These are phyloP conservation scores for Geotrichum citri-aurantii DNA, from an alignment of 1,139 yeast species.

Conservation along the genomic window DNA sequence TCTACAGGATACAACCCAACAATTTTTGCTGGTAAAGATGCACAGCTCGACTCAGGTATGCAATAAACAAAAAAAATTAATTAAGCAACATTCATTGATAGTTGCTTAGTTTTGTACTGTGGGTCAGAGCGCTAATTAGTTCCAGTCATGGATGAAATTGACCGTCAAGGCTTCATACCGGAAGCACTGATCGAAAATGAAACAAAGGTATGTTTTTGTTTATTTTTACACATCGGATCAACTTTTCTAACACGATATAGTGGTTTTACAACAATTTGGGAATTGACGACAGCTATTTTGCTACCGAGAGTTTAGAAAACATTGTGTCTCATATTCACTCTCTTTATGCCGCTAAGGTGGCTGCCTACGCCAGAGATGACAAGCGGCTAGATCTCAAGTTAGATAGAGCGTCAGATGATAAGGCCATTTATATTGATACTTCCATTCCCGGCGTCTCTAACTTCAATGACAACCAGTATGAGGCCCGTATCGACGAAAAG, in stretches of 20 bases:
- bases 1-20: constrained; percentile 59
- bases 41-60: constrained; percentile 59
- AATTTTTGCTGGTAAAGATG: constrained; percentile 74
- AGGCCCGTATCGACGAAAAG: constrained; percentile 67
- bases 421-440: constrained; percentile 88
- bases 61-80: not conserved
- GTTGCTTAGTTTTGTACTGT: not conserved
- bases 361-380: constrained; percentile 64
- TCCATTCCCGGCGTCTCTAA: constrained; percentile 41
- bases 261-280: constrained; percentile 90
- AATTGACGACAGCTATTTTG: constrained; percentile 85
- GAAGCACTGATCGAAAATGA: constrained; percentile 79
- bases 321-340: constrained; percentile 81
- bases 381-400: constrained; percentile 61
- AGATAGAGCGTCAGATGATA: constrained; percentile 71
- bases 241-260: constrained; percentile 19
- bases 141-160: constrained; percentile 70
- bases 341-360: constrained; percentile 85
- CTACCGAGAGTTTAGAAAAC: constrained; percentile 72
- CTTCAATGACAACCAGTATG: constrained; percentile 38
- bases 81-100: not conserved
- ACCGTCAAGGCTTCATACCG: constrained; percentile 83
- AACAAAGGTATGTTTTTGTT: constrained; percentile 42
- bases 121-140: not conserved
- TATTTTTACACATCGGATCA: not conserved